Conservation (phyloP, 805 yeast species). For the Jamesozyma hellenica region DNA sequence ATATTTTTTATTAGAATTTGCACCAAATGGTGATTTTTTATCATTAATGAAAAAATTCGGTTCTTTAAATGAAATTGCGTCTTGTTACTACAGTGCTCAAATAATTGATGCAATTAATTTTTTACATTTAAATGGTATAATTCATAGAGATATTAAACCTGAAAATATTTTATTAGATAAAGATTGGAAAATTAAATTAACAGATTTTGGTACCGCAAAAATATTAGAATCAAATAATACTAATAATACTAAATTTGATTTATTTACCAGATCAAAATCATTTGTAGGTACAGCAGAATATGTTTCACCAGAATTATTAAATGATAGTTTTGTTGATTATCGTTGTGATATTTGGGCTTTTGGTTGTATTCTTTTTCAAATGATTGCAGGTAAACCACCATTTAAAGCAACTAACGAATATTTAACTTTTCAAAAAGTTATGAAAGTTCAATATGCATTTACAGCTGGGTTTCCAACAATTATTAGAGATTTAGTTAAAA, state of each 20-base stretch:
- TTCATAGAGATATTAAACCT: slow-evolving; percentile 77
- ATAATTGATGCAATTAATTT: slow-evolving; percentile 60
- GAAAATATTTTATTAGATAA: slow-evolving; percentile 64
- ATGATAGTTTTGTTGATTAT: slow-evolving; percentile 70
- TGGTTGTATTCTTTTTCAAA: slow-evolving; percentile 90
- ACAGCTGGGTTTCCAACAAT: slow-evolving; percentile 76
- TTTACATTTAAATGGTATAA: slow-evolving; percentile 66
- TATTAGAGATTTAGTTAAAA: slow-evolving; percentile 61
- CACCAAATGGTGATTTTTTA: slow-evolving; percentile 68
- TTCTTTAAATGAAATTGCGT: slow-evolving; percentile 60
- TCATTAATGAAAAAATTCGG: slow-evolving; percentile 58
- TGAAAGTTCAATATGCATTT: slow-evolving; percentile 71
- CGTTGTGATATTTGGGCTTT: slow-evolving; percentile 99
- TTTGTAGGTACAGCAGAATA: slow-evolving; percentile 84
- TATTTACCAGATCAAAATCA: slow-evolving; percentile 61
- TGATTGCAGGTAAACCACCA: slow-evolving; percentile 89
- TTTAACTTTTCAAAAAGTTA: slow-evolving; percentile 69
- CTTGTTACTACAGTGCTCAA: slow-evolving; percentile 62
- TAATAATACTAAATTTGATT: slow-evolving; percentile 45
- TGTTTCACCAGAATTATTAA: slow-evolving; percentile 71
- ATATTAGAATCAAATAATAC: slow-evolving; percentile 41
- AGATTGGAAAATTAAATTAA: slow-evolving; percentile 52
- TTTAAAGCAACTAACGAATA: slow-evolving; percentile 78
- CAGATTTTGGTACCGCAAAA: slow-evolving; percentile 82
- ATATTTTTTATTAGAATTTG: slow-evolving; percentile 69